Evolutionary conservation across 2,329 filamentous ascomycete species (phyloP).

Genomic region (Apiospora pterosperma): DNA sequence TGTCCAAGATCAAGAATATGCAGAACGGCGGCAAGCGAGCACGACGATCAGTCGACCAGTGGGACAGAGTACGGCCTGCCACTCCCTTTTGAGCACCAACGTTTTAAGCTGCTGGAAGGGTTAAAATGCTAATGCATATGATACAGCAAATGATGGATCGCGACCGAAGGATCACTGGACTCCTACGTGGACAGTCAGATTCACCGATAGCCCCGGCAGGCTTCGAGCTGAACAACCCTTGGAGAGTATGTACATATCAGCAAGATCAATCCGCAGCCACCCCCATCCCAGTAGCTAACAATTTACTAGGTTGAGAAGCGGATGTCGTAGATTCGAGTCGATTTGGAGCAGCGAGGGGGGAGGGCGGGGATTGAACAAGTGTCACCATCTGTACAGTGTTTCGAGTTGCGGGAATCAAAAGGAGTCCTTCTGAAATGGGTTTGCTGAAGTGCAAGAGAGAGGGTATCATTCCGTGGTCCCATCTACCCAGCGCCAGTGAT

Average conservation of each 20-base stretch:
- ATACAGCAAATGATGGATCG: slow-evolving; percentile 58
- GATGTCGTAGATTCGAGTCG: slow-evolving; percentile 34
- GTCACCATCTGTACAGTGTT: slow-evolving; percentile 9
- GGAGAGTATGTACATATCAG: slow-evolving; percentile 47
- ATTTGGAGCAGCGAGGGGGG: not conserved
- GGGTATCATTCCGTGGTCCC: slow-evolving; percentile 7
- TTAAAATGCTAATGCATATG: slow-evolving; percentile 7
- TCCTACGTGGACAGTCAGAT: slow-evolving; percentile 55
- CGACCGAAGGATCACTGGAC: slow-evolving; percentile 58
- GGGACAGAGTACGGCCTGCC: slow-evolving; percentile 53
- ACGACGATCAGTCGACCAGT: slow-evolving; percentile 59
- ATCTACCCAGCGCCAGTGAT: slow-evolving; percentile 1
- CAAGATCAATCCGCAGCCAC: not conserved
- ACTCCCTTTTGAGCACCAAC: not conserved
- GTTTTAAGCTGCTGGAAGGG: slow-evolving; percentile 15
- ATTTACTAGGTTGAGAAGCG: slow-evolving; percentile 46
- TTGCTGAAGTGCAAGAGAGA: not conserved
- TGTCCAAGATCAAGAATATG: slow-evolving; percentile 54
- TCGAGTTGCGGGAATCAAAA: not conserved
- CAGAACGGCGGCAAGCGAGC: slow-evolving; percentile 59
- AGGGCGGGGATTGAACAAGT: not conserved
- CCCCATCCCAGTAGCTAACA: not conserved
- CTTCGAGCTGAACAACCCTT: slow-evolving; percentile 61
- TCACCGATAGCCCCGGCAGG: slow-evolving; percentile 52
- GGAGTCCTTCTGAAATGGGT: not conserved